Conservation (phyloP, 352 stramenopile genomes). For the Globisporangium splendens region DNA sequence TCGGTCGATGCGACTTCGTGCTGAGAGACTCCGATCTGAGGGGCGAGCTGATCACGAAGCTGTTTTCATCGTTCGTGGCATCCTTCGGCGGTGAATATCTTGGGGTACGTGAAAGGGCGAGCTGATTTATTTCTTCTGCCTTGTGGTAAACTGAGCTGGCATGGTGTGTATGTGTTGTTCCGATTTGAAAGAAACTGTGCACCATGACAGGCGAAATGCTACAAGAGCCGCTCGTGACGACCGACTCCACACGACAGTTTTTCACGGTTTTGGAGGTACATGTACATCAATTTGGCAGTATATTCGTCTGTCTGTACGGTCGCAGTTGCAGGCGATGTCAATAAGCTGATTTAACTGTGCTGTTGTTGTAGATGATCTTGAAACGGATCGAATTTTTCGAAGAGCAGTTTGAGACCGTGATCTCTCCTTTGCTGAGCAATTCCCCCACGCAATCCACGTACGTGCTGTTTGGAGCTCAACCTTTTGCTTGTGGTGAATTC, state of each 20-base stretch:
- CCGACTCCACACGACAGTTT: slow-evolving; percentile 60
- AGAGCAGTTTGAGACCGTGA: slow-evolving; percentile 45
- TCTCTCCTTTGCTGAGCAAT: slow-evolving; percentile 33
- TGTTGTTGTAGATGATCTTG: slow-evolving; percentile 28
- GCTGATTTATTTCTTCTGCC: not conserved
- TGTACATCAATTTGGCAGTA: not conserved
- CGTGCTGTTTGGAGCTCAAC: not conserved
- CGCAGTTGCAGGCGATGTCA: no score
- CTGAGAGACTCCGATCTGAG: slow-evolving; percentile 65
- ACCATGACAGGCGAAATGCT: slow-evolving; percentile 54
- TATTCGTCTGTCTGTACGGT: not conserved
- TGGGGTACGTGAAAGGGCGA: slow-evolving; percentile 24
- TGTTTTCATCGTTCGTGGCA: slow-evolving; percentile 56
- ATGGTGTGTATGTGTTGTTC: not conserved
- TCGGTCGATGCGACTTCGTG: slow-evolving; percentile 57
- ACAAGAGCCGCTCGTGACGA: slow-evolving; percentile 55
- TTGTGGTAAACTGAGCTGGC: not conserved
- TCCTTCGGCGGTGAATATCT: slow-evolving; percentile 69
- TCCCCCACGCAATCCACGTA: slow-evolving; percentile 78
- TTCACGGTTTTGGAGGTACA: slow-evolving; percentile 62
- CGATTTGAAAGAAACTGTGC: slow-evolving; percentile 42
- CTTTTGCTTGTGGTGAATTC: not conserved
- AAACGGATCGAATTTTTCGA: slow-evolving; percentile 60
- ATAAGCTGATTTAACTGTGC: no score
- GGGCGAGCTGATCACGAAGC: slow-evolving; percentile 61